Conservation (phyloP, 768 basidiomycete genomes). For the Termitomyces sp. region DNA sequence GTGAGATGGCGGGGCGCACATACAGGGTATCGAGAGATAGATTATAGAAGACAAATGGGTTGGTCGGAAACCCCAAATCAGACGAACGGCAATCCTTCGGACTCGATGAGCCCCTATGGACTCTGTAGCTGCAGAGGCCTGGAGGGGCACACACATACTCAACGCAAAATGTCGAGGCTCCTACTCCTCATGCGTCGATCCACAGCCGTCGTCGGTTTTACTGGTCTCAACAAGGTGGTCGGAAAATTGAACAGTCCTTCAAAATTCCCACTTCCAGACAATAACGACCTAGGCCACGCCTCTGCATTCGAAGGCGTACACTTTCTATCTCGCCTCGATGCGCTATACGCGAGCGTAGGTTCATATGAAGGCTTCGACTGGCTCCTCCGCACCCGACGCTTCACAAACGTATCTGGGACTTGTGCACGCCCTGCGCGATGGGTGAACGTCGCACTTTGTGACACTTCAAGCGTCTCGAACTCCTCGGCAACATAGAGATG, state of each 20-base stretch:
- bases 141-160: background rate
- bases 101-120: background rate
- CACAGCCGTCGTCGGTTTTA: slow-evolving; percentile 6
- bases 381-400: background rate
- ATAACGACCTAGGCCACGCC: background rate
- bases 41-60: background rate
- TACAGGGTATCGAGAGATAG: background rate
- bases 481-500: slow-evolving; percentile 11
- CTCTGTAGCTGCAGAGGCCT: background rate
- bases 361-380: slow-evolving; percentile 13
- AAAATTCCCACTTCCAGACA: background rate
- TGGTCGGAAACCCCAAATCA: background rate
- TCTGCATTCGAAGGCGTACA: background rate
- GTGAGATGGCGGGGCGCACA: background rate
- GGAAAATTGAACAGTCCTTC: slow-evolving; percentile 2
- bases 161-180: slow-evolving; percentile 15
- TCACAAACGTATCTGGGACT: background rate
- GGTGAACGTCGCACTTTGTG: background rate
- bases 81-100: background rate
- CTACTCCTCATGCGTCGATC: slow-evolving; percentile 15
- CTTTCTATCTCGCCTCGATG: background rate
- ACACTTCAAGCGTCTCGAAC: slow-evolving; percentile 17
- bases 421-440: background rate
- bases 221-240: slow-evolving; percentile 4
- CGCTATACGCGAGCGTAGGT: background rate